phyloP scores from a whole-genome alignment of 164 flowering plant species.

The Nelumbo lutea region DNA sequence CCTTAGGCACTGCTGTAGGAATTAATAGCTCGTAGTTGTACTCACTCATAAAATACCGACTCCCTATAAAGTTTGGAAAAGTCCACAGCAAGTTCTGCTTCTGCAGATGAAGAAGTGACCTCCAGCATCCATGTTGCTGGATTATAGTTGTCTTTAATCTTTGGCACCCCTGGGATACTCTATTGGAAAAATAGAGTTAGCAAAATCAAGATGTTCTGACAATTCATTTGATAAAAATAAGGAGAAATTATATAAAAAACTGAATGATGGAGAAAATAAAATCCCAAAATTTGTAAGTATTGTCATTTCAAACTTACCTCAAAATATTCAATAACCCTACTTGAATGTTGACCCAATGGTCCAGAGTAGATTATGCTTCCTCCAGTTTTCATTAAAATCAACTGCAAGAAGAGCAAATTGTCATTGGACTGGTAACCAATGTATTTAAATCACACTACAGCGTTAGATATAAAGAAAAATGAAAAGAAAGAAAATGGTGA shows the following conservation, averaged over 20 bases:
- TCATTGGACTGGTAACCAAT: no score
- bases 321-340: slow-evolving; percentile 38
- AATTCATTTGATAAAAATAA: no score
- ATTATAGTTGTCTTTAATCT: no score
- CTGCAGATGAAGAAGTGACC: slow-evolving; percentile 42
- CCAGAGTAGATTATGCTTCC: slow-evolving; percentile 42
- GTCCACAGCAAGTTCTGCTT: slow-evolving; percentile 42
- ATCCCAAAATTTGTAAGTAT: no score
- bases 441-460: no score
- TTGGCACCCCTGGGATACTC: slow-evolving; percentile 28
- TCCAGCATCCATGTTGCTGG: no score
- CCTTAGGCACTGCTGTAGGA: no score
- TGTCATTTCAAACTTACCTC: slow-evolving; percentile 26
- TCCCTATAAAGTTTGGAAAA: slow-evolving; percentile 34
- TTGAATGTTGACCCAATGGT: slow-evolving; percentile 37
- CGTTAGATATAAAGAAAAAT: no score
- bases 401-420: slow-evolving; percentile 16
- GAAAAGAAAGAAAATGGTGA: no score
- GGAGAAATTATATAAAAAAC: no score
- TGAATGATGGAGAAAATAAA: no score
- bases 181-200: slow-evolving; percentile 5
- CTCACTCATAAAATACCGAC: slow-evolving; percentile 39
- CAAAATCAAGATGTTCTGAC: neutral
- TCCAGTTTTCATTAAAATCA: slow-evolving; percentile 38
- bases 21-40: neutral